Base-by-base conservation (phyloP, 2,329 filamentous ascomycete genomes). In the Colletotrichum godetiae region DNA sequence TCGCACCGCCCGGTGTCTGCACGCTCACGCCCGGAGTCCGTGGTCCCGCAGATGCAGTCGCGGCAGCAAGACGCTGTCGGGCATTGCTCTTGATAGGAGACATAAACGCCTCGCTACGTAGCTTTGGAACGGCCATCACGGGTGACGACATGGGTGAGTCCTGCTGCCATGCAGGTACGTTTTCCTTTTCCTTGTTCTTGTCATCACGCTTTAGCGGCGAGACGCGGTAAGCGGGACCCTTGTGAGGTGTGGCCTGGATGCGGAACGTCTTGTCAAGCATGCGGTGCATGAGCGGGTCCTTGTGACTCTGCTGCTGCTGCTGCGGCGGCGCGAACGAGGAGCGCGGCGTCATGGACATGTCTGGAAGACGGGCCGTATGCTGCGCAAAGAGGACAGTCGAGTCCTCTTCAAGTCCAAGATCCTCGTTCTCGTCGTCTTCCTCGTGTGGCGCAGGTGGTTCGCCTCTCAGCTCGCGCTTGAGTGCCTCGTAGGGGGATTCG, bases 221-320 rank as follows among this genome's bases (percentile, higher is more conserved):
- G 56, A 86, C 81, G 46, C 84, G 84, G 37, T 81, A 78, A 3
- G 82, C 76, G 4, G 81, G 79, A 4, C 76, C 78, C 78, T 91
- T 92, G 76, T 97, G 92, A 0, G 97, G 97, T 11, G 97, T 99
- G 6, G 96, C 95, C 82, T 97, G 94, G 29, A 99, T 88, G 37
- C 96, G 94, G 85, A 97, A 99, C 71, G 94, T 98, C 84, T 97
- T 98, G 86, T 98, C 95, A 5, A 97, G 90, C n/a, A 98, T 88
- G 72, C 93, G 94, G 81, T 98, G 96, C 53, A 99, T 88, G 10
- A 98, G 87, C 3, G 94, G 94, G 79, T 98, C 95, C 73, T 91
- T 90, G 78, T 86, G 78, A 27, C 79, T 78, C 64, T 82, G 80
- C 60, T 81, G 79, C 24, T 81, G 79, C 24, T 86, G 79, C 46